These are phyloP conservation scores for Orbilia blumenaviensis DNA, from an alignment of 2,329 filamentous ascomycete genomes.

Conservation along the genomic window DNA sequence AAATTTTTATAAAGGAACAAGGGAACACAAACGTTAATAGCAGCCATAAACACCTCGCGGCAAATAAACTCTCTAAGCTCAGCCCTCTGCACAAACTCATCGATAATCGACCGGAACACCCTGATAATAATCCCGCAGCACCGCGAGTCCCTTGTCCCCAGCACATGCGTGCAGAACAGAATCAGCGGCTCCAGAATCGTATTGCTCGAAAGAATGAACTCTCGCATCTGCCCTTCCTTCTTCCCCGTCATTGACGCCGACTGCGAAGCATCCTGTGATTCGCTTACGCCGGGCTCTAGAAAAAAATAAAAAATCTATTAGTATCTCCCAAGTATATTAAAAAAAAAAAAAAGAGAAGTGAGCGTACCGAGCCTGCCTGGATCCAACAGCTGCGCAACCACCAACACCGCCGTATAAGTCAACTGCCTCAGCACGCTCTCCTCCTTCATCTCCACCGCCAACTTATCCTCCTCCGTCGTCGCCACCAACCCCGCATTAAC, in stretches of 20 bases:
- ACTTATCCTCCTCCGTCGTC: slow-evolving; percentile 73
- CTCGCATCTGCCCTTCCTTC: slow-evolving; percentile 67
- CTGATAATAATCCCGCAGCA: slow-evolving; percentile 86
- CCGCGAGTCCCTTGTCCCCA: slow-evolving; percentile 87
- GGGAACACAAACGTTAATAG: slow-evolving; percentile 63
- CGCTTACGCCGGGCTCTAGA: slow-evolving; percentile 24
- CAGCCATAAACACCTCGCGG: slow-evolving; percentile 82
- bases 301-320: background rate
- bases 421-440: slow-evolving; percentile 94
- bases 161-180: slow-evolving; percentile 87
- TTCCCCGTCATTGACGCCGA: slow-evolving; percentile 24
- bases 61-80: slow-evolving; percentile 87
- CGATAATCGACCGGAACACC: slow-evolving; percentile 84
- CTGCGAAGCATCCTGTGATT: slow-evolving; percentile 40
- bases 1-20: too few relatives aligned
- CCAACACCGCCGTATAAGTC: slow-evolving; percentile 88
- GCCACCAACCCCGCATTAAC: slow-evolving; percentile 62
- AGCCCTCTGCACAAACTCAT: slow-evolving; percentile 70
- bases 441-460: slow-evolving; percentile 97
- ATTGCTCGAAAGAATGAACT: slow-evolving; percentile 81
- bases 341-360: slow-evolving; percentile 59
- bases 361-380: slow-evolving; percentile 72
- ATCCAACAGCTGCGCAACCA: slow-evolving; percentile 89
- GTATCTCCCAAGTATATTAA: background rate
- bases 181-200: slow-evolving; percentile 86